Evolutionary conservation across 257 asterid genomes (phyloP).

Genomic region (Solanum medicagineum): DNA sequence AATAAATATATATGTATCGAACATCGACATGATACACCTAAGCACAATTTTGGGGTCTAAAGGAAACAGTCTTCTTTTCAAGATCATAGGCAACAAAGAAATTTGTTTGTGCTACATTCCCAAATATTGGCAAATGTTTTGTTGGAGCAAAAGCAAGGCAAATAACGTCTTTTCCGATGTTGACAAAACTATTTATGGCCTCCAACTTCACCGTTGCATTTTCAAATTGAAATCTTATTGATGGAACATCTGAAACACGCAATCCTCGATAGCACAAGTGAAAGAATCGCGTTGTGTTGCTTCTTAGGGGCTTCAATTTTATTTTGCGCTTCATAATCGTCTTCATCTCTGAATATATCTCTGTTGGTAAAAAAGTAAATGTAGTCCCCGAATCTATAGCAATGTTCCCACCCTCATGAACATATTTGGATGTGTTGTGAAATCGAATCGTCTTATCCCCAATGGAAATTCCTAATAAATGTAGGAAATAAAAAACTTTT

Average conservation of each 20-base stretch:
- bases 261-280: conserved; percentile 21
- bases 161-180: not conserved
- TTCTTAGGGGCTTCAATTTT: not conserved
- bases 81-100: conserved; percentile 13
- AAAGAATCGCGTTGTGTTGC: conserved; percentile 14
- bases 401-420: conserved; percentile 22
- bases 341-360: conserved; percentile 6
- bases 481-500: conserved; percentile 26
- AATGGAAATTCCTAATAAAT: conserved; percentile 35
- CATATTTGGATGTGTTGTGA: not conserved
- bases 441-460: conserved; percentile 12
- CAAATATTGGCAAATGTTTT: conserved; percentile 5
- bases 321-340: not conserved
- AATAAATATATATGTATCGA: too few relatives aligned
- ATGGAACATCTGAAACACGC: conserved; percentile 5
- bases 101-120: conserved; percentile 15
- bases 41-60: conserved; percentile 5
- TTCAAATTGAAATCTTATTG: conserved; percentile 29
- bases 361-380: conserved; percentile 25
- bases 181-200: conserved; percentile 14
- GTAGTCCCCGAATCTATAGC: conserved; percentile 59
- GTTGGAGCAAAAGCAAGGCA: conserved; percentile 36
- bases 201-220: conserved; percentile 49
- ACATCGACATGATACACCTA: not conserved
- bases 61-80: not conserved